Evolutionary conservation across 228 moss, liverwort and hornwort species (phyloP).

Genomic region (Sphagnum magellanicum): DNA sequence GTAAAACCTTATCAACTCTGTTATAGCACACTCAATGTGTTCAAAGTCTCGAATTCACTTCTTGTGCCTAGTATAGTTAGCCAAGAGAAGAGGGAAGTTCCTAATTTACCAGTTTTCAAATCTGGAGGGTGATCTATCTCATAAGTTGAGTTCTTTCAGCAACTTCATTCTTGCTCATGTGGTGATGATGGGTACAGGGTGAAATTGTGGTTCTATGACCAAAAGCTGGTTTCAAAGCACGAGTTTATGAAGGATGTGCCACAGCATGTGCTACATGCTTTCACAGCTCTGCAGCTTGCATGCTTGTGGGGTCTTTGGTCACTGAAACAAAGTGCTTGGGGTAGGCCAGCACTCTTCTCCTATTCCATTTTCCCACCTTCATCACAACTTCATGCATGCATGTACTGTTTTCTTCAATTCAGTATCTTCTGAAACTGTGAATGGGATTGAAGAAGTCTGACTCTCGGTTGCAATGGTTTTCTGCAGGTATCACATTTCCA

Average conservation of each 20-base stretch:
- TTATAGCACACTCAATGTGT: neutral
- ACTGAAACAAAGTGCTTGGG: slow-evolving; percentile 65
- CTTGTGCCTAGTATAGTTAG: no score
- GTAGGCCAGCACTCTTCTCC: slow-evolving; percentile 7
- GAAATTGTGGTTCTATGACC: slow-evolving; percentile 68
- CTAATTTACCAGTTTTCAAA: neutral
- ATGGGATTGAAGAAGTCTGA: neutral
- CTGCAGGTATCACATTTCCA: slow-evolving; percentile 65
- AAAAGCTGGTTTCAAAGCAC: slow-evolving; percentile 40
- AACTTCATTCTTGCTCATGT: neutral
- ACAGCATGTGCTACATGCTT: slow-evolving; percentile 53
- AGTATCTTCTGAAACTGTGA: neutral
- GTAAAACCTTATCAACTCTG: no score
- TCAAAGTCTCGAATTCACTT: neutral
- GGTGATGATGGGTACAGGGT: slow-evolving; percentile 21
- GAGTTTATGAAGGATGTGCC: slow-evolving; percentile 56
- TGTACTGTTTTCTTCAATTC: neutral
- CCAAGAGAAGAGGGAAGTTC: neutral
- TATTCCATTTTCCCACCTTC: neutral
- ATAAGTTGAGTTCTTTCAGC: neutral
- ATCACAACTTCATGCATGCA: neutral
- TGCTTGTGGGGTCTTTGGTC: slow-evolving; percentile 64
- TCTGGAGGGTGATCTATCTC: neutral
- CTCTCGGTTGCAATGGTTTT: neutral
- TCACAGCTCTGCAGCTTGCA: slow-evolving; percentile 53